A percentile compares a stretch with the other conserved stretches of the same genome.
Evolutionary conservation across 2,329 filamentous ascomycete species (phyloP).

Genomic region (Hypoxylon sp.): DNA sequence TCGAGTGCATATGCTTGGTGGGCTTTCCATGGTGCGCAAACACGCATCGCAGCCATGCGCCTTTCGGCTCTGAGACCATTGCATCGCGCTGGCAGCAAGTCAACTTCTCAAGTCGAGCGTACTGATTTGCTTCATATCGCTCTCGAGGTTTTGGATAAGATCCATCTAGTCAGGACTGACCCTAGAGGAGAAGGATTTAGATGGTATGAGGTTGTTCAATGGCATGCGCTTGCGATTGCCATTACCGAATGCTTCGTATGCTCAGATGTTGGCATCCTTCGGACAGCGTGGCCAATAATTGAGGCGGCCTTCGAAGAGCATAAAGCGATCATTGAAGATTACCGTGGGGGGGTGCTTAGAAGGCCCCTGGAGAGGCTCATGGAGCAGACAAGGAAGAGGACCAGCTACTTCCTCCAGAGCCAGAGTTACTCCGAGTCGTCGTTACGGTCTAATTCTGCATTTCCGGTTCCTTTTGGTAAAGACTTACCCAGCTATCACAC

Average conservation of each 20-base stretch:
- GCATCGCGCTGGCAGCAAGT: conserved; percentile 16
- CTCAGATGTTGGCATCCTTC: conserved; percentile 41
- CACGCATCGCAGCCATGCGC: conserved; percentile 43
- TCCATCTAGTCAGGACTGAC: conserved; percentile 49
- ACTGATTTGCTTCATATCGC: conserved; percentile 38
- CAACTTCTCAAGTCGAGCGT: neutral
- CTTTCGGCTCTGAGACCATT: conserved; percentile 40
- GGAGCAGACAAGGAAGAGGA: conserved; percentile 20
- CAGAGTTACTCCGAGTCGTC: neutral
- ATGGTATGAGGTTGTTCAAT: conserved; percentile 51
- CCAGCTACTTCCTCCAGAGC: conserved; percentile 1
- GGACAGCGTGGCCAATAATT: conserved; percentile 50
- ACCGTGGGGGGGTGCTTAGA: conserved; percentile 34
- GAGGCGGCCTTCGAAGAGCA: conserved; percentile 46
- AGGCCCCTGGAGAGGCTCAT: conserved; percentile 42
- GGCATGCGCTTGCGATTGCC: conserved; percentile 51
- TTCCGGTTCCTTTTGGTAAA: neutral
- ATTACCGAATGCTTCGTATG: conserved; percentile 52
- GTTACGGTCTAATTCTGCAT: neutral
- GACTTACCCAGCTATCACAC: conserved; percentile 6
- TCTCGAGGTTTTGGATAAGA: conserved; percentile 47
- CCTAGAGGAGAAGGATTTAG: conserved; percentile 52
- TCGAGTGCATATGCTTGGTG: conserved; percentile 53
- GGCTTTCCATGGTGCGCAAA: conserved; percentile 50
- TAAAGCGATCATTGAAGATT: conserved; percentile 22